These are phyloP conservation scores for Cryphonectria parasitica DNA, from an alignment of 2,329 filamentous ascomycete genomes.

Conservation along the genomic window DNA sequence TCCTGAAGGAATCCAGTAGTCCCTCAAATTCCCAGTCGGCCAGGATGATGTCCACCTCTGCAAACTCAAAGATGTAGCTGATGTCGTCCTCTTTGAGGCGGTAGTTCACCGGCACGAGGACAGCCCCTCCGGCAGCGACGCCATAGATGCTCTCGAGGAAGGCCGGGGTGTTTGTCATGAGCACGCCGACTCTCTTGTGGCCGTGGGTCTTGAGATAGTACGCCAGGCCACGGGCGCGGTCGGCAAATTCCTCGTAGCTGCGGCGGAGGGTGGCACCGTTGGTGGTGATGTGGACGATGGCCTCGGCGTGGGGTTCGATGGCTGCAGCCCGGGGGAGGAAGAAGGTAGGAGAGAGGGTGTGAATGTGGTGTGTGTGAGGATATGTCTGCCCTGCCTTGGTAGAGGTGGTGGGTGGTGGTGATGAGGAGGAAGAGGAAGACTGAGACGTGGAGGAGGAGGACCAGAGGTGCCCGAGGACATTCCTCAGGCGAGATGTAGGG, in stretches of 20 bases:
- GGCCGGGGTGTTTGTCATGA: slow-evolving; percentile 91
- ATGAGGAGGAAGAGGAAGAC: slow-evolving; percentile 1
- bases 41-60: slow-evolving; percentile 84
- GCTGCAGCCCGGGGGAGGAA: slow-evolving; percentile 84
- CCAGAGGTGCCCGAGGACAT: slow-evolving; percentile 57
- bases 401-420: slow-evolving; percentile 40
- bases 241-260: slow-evolving; percentile 79
- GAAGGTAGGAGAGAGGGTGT: slow-evolving; percentile 82
- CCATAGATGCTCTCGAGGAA: slow-evolving; percentile 92
- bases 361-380: slow-evolving; percentile 62
- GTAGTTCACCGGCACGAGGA: slow-evolving; percentile 71
- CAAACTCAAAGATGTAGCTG: slow-evolving; percentile 85
- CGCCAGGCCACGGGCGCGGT: slow-evolving; percentile 83
- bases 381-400: slow-evolving; percentile 36
- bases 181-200: slow-evolving; percentile 78
- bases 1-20: slow-evolving; percentile 69
- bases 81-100: slow-evolving; percentile 82
- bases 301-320: slow-evolving; percentile 84
- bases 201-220: slow-evolving; percentile 81
- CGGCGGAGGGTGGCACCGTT: slow-evolving; percentile 75
- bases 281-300: slow-evolving; percentile 83
- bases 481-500: slow-evolving; percentile 63
- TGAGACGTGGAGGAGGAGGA: slow-evolving; percentile 29
- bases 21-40: slow-evolving; percentile 79
- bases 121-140: slow-evolving; percentile 77